These are phyloP conservation scores for Aeschynomene evenia DNA, from an alignment of 306 rosid genomes.

Conservation along the genomic window DNA sequence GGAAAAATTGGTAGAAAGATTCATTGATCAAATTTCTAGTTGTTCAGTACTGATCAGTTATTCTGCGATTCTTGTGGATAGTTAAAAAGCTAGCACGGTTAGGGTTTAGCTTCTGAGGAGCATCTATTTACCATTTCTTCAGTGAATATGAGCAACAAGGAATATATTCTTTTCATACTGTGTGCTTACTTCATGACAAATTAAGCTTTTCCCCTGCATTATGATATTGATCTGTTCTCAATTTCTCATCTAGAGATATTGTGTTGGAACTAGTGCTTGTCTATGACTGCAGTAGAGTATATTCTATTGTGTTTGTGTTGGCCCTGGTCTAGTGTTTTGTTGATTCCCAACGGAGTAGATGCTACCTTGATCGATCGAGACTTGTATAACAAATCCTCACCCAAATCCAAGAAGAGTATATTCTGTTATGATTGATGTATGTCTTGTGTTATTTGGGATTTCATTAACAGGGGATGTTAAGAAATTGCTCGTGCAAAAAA, in stretches of 20 bases:
- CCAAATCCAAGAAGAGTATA: background rate
- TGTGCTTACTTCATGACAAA: background rate
- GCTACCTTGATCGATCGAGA: no score
- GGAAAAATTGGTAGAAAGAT: background rate
- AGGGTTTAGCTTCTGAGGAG: constrained; percentile 45
- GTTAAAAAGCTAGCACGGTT: no score
- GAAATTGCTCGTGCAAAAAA: constrained; percentile 46
- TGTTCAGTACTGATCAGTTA: background rate
- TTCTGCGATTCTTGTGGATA: no score
- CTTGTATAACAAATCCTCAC: no score
- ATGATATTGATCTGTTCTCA: background rate
- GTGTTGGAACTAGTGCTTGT: background rate
- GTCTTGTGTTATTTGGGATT: constrained; percentile 19
- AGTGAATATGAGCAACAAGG: constrained; percentile 55
- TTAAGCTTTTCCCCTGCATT: background rate
- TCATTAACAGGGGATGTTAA: constrained; percentile 71
- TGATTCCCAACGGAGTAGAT: no score
- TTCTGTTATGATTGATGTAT: constrained; percentile 13
- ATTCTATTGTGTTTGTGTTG: no score
- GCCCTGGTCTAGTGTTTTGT: no score
- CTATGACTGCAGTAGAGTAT: background rate
- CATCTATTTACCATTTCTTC: constrained; percentile 51
- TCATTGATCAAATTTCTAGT: background rate
- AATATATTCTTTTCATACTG: background rate
- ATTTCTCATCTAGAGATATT: background rate